Percentiles rank a stretch among this genome's conserved stretches.
These are phyloP conservation scores for Fistulinella prunicolor DNA, from an alignment of 768 basidiomycete species.

Conservation along the genomic window DNA sequence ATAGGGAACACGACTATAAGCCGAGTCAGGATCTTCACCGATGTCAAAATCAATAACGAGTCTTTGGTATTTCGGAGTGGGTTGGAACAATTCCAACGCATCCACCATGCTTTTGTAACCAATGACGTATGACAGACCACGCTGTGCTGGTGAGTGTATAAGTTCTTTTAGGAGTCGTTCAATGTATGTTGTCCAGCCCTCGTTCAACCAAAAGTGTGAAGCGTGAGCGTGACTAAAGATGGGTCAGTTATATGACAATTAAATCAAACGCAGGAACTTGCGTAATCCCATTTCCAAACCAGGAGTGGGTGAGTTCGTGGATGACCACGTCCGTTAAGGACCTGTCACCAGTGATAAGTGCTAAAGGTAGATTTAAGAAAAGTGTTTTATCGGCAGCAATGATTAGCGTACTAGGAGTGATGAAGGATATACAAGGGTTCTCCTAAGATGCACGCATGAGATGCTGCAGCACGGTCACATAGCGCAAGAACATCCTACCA, in stretches of 20 bases:
- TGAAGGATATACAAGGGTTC: constrained; percentile 84
- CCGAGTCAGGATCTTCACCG: constrained; percentile 77
- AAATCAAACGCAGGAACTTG: constrained; percentile 33
- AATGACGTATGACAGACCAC: constrained; percentile 78
- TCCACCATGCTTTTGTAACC: constrained; percentile 72
- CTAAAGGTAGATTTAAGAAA: constrained; percentile 29
- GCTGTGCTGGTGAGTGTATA: constrained; percentile 68
- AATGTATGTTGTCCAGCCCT: constrained; percentile 93
- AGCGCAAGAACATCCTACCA: constrained; percentile 43
- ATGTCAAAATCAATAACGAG: constrained; percentile 71
- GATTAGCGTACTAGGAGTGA: constrained; percentile 69
- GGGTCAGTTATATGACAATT: background rate
- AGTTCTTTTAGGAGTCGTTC: constrained; percentile 75
- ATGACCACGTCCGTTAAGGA: constrained; percentile 86
- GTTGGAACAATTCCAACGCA: constrained; percentile 57
- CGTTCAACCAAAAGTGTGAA: constrained; percentile 86
- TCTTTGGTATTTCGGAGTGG: constrained; percentile 68
- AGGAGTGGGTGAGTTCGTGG: constrained; percentile 84
- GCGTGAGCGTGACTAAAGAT: constrained; percentile 58
- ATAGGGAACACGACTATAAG: constrained; percentile 75
- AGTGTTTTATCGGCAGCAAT: too few relatives aligned
- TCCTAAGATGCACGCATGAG: constrained; percentile 47
- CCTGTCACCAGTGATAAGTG: constrained; percentile 84
- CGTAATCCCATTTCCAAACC: constrained; percentile 93
- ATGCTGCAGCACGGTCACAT: background rate